Base-by-base conservation (phyloP, 1,284 basidiomycete genomes). In the Ganoderma lingzhi region DNA sequence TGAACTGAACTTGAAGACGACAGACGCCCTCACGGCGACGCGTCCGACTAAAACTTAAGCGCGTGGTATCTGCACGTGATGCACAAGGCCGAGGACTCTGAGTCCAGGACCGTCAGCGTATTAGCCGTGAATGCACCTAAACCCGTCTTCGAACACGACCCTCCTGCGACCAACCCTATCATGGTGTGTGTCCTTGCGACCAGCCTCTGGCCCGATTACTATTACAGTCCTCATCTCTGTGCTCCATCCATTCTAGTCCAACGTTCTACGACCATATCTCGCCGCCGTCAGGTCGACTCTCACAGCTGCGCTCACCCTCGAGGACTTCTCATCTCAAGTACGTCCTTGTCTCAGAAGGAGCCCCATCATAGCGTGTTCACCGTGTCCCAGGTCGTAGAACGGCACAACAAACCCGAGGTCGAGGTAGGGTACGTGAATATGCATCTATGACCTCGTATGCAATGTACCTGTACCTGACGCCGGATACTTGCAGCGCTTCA, bases 301-400 rank as follows among this genome's bases (percentile, higher is more conserved):
- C 65, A 99, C 97, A 6, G 97, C 97, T n/a, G 97, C 98, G 1
- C 86, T 99, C 74, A 98, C 97, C 0, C 86, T 99, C 66, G 94
- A 98, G 84, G 96, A 98, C 87, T 99, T 99, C 85, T 90, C 95
- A 53, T 98, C 96, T 8, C 97, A 99, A 88, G 95, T 95, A 79
- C 74, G 78, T 76, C 42, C 17, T 32, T 55, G 39, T 55, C 63
- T 41, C 64, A 58, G 68, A 42, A 58, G 62, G 53, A 69, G 56
- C 10, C 19, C 42, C 30, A 30, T 58, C 45, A 53, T 55, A 56
- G 59, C 63, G n/a, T 39, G 56, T 68, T 68, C 66, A 73, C 74
- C 73, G 56, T 70, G 60, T 69, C 68, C 69, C 73, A 96, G 94
- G 93, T 97, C 70, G 96, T 98, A 58, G 97, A 99, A 81, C 86